Base-by-base conservation (phyloP, 441 rosid species). In the Pelargonium fulgidum region DNA sequence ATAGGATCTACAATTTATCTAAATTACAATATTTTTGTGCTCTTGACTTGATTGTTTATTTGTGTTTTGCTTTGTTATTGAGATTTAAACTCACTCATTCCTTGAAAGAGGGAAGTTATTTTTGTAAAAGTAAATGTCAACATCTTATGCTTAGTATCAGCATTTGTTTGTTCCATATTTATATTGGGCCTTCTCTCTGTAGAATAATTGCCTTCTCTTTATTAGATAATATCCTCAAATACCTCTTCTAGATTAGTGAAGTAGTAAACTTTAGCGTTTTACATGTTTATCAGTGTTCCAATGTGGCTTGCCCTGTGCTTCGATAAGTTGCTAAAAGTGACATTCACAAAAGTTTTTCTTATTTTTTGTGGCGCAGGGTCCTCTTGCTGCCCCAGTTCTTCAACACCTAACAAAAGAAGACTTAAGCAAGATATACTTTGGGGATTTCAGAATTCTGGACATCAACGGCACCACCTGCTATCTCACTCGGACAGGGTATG, bases 401-500 rank as follows among this genome's bases (percentile, higher is more conserved):
- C 99, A 94, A 75, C 85, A 87, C 74, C 77, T 91, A 68, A 89
- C 92, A 22, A 90, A 94, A 79, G 92, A 82, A 47, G 96, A 92
- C 77, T 76, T 92, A 81, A 87, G 91, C 87, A 92, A 88, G 87
- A 62, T 94, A 22, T 94, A 90, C 82, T 92, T 92, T 74, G 96
- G 97, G 1, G 91, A 89, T 24, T 94, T 94, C 83, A 82, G 82
- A 61, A 87, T 90, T 13, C 74, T 90, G 69, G 92, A 87, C 79
- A 91, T 94, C 71, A 88, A 89, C 64, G 96, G 99, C 12, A 78
- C 84, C 24, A 63, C 73, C 29, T 94, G 99, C 85, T 94, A 83
- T 70, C 89, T 90, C 54, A 94, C 99, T 20, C 82, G 97, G 73
- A 94, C 97, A 0, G 97, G 99, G 99, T 90, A 88, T 29, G 69